A percentile compares a stretch with the other conserved stretches of the same genome.
Evolutionary conservation across 208 protist genomes (phyloP).

Genomic region (Crithidia expoeki): DNA sequence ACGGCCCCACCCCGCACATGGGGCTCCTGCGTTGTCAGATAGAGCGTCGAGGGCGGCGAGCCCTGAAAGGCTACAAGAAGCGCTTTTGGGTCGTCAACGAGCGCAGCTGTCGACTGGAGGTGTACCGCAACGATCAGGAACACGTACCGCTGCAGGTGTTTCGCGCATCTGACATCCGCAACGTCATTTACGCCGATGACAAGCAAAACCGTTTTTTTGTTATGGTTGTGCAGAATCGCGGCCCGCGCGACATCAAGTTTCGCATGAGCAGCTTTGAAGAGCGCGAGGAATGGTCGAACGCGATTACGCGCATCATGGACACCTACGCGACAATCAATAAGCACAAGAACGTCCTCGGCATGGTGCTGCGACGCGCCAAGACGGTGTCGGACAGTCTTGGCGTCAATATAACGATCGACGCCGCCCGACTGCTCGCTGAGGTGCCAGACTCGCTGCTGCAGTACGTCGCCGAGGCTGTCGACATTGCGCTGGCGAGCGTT

Average conservation of each 20-base stretch:
- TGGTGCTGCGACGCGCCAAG: conserved; percentile 52
- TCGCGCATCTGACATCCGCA: conserved; percentile 58
- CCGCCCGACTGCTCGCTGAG: conserved; percentile 47
- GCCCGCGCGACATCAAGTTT: conserved; percentile 58
- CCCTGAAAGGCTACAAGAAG: conserved; percentile 72
- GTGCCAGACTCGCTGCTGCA: conserved; percentile 74
- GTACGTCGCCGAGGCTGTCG: conserved; percentile 83
- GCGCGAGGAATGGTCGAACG: conserved; percentile 71
- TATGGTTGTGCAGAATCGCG: conserved; percentile 65
- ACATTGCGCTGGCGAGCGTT: conserved; percentile 64
- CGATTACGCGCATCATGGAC: conserved; percentile 74
- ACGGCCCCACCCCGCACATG: conserved; percentile 46
- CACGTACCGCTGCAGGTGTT: conserved; percentile 55
- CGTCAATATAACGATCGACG: conserved; percentile 70
- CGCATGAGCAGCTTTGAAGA: conserved; percentile 69
- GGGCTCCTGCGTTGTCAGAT: conserved; percentile 70
- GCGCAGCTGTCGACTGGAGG: conserved; percentile 49
- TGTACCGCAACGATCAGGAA: conserved; percentile 90
- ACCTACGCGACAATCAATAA: conserved; percentile 66
- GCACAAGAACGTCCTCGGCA: conserved; percentile 54
- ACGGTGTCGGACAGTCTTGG: conserved; percentile 50
- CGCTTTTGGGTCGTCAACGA: conserved; percentile 84
- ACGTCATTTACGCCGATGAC: conserved; percentile 72
- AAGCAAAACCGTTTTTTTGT: conserved; percentile 84
- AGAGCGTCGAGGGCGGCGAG: conserved; percentile 46